Conservation (phyloP, 805 yeast species). For the Metschnikowia dekortorum region DNA sequence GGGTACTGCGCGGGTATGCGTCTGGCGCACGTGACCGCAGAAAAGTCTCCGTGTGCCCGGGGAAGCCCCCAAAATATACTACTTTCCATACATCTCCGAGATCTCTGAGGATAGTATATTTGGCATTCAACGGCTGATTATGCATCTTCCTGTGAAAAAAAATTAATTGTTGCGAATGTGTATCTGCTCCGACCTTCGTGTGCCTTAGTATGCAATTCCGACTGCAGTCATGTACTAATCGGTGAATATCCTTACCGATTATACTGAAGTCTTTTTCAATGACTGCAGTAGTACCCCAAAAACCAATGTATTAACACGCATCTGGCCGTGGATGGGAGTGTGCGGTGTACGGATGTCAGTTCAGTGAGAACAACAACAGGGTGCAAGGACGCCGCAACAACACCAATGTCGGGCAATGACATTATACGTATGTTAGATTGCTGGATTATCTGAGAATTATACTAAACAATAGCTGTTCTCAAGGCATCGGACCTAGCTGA, state of each 20-base stretch:
- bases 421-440: constrained; percentile 1
- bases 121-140: not conserved
- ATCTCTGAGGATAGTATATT: not conserved
- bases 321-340: not conserved
- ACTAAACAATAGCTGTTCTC: constrained; percentile 28
- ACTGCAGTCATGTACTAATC: not conserved
- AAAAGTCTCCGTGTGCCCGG: not conserved
- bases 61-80: not conserved
- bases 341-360: not conserved
- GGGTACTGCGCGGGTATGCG: not conserved
- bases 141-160: too few species aligned
- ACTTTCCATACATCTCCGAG: too few species aligned
- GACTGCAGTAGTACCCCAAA: too few species aligned
- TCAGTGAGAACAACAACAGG: not conserved
- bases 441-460: not conserved
- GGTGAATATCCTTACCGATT: too few species aligned
- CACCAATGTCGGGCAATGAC: constrained; percentile 2
- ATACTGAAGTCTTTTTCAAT: too few species aligned
- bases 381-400: not conserved
- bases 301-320: too few species aligned
- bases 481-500: constrained; percentile 46
- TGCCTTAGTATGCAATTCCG: too few species aligned
- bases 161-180: too few species aligned
- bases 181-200: too few species aligned
- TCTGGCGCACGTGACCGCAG: not conserved